Conservation (phyloP, 306 rosid species). For the Fragaria nilgerrensis region DNA sequence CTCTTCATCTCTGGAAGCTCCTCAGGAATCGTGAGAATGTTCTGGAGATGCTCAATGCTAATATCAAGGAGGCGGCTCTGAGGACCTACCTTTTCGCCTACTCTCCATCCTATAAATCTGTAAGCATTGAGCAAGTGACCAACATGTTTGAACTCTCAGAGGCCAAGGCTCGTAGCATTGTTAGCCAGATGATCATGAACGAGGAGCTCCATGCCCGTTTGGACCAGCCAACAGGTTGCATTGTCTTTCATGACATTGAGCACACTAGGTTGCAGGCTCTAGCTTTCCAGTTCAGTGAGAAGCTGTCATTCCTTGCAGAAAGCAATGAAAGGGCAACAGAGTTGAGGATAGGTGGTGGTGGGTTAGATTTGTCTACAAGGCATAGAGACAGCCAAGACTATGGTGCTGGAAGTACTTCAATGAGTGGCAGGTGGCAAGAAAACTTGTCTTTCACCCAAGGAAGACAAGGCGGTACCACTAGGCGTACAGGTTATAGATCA, state of each 20-base stretch:
- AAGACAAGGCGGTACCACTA: neutral
- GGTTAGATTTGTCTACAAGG: constrained; percentile 63
- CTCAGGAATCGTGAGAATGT: constrained; percentile 51
- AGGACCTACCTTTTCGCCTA: constrained; percentile 80
- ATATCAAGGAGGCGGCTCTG: constrained; percentile 83
- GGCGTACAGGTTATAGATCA: constrained; percentile 63
- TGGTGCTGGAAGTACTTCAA: constrained; percentile 38
- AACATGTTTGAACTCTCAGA: constrained; percentile 65
- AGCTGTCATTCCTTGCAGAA: constrained; percentile 69
- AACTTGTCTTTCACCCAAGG: too few species aligned
- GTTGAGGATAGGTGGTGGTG: constrained; percentile 70
- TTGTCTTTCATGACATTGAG: constrained; percentile 54
- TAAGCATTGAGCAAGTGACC: constrained; percentile 65
- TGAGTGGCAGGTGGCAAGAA: constrained; percentile 24
- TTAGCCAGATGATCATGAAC: constrained; percentile 82
- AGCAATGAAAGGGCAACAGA: constrained; percentile 77
- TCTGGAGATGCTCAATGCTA: constrained; percentile 66
- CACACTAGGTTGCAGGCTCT: constrained; percentile 59
- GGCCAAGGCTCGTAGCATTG: constrained; percentile 53
- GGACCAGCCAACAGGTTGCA: constrained; percentile 41
- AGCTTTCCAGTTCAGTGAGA: constrained; percentile 76
- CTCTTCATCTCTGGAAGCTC: constrained; percentile 85
- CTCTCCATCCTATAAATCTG: constrained; percentile 62
- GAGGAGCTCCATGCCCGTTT: constrained; percentile 67
- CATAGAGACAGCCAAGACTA: constrained; percentile 83